These are phyloP conservation scores for Neonectria neomacrospora DNA, from an alignment of 2,329 filamentous ascomycete species.

Conservation along the genomic window DNA sequence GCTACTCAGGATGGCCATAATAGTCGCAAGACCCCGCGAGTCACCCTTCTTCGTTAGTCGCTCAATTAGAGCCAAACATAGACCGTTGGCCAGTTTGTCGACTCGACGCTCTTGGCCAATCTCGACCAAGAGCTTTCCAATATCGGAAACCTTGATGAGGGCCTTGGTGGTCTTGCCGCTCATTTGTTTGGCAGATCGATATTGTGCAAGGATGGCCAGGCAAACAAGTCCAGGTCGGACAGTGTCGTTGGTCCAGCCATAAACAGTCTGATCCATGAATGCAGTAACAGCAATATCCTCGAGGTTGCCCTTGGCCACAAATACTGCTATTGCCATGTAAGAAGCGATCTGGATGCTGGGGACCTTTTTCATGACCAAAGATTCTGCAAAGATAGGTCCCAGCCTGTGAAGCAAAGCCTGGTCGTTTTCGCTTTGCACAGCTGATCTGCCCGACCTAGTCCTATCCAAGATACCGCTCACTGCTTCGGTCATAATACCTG, in stretches of 20 bases:
- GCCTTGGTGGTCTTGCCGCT: conserved; percentile 76
- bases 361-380: conserved; percentile 78
- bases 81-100: conserved; percentile 76
- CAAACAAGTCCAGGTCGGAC: conserved; percentile 80
- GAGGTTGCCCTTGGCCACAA: conserved; percentile 84
- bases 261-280: conserved; percentile 88
- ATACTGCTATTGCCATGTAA: conserved; percentile 89
- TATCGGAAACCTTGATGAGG: conserved; percentile 70
- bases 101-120: conserved; percentile 74
- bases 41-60: conserved; percentile 70
- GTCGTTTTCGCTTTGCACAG: conserved; percentile 82
- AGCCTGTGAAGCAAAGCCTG: conserved; percentile 77
- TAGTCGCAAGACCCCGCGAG: conserved; percentile 64
- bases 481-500: conserved; percentile 85
- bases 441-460: conserved; percentile 77
- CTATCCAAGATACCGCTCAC: conserved; percentile 84
- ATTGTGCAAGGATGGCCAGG: conserved; percentile 83
- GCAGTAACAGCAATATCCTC: conserved; percentile 83
- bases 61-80: conserved; percentile 74
- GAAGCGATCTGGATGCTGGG: conserved; percentile 85
- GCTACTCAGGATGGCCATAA: conserved; percentile 70
- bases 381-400: conserved; percentile 79
- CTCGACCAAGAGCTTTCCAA: conserved; percentile 68
- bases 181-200: conserved; percentile 76
- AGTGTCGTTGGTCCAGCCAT: conserved; percentile 80